Conservation (phyloP, 2,329 filamentous ascomycete species). For the Aspergillus calidoustus region DNA sequence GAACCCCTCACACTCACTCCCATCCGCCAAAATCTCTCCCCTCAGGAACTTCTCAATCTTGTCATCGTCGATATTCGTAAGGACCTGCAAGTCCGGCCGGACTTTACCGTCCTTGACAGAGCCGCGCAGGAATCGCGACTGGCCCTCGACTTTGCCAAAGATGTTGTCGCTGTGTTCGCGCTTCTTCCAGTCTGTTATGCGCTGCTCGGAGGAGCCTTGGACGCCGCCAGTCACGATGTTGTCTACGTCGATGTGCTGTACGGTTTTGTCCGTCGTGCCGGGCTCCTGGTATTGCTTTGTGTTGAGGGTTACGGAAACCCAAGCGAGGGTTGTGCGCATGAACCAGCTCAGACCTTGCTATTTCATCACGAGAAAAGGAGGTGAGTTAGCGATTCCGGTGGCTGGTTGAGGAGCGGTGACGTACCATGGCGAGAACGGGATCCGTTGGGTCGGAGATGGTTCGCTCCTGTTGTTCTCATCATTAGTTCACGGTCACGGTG, state of each 20-base stretch:
- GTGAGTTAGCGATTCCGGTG: slow-evolving; percentile 12
- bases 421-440: slow-evolving; percentile 66
- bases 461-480: slow-evolving; percentile 65
- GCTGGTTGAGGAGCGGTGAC: slow-evolving; percentile 11
- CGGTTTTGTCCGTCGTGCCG: slow-evolving; percentile 44
- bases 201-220: slow-evolving; percentile 65
- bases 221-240: slow-evolving; percentile 74
- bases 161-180: slow-evolving; percentile 77
- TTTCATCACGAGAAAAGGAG: slow-evolving; percentile 8
- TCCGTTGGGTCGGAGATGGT: slow-evolving; percentile 71
- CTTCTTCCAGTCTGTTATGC: slow-evolving; percentile 60
- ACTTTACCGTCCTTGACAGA: slow-evolving; percentile 38
- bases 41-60: slow-evolving; percentile 44
- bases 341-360: slow-evolving; percentile 73
- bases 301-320: slow-evolving; percentile 70
- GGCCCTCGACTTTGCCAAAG: slow-evolving; percentile 73
- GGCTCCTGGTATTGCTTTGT: slow-evolving; percentile 64
- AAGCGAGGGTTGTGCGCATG: slow-evolving; percentile 70
- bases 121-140: slow-evolving; percentile 55
- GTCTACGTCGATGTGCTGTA: slow-evolving; percentile 70
- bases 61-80: slow-evolving; percentile 47
- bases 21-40: slow-evolving; percentile 55
- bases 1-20: slow-evolving; percentile 64
- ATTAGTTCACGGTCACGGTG: neutral
- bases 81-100: slow-evolving; percentile 39